Percentiles rank a stretch among this genome's conserved stretches.
phyloP scores from a whole-genome alignment of 1,139 yeast genomes.

The Suhomyces taliae region DNA sequence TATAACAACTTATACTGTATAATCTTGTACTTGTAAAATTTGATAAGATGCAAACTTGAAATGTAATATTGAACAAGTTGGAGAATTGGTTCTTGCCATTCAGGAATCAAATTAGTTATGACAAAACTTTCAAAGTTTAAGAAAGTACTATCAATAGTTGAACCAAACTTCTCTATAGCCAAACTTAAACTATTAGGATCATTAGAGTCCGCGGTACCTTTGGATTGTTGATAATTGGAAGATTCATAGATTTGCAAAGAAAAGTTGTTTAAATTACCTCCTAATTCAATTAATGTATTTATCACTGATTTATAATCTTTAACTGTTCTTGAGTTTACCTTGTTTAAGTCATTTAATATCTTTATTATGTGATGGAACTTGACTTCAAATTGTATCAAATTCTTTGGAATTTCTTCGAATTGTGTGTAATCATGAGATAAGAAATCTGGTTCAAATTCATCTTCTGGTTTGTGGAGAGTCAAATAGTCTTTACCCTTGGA shows the following conservation, averaged over 20 bases:
- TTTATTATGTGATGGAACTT: slow-evolving; percentile 37
- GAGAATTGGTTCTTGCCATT: slow-evolving; percentile 49
- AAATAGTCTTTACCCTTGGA: slow-evolving; percentile 23
- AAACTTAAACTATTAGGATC: slow-evolving; percentile 30
- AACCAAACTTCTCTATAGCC: slow-evolving; percentile 46
- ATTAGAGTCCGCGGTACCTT: slow-evolving; percentile 3
- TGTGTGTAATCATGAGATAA: slow-evolving; percentile 9
- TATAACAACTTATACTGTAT: slow-evolving; percentile 44
- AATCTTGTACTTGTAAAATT: slow-evolving; percentile 48
- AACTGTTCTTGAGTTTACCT: slow-evolving; percentile 32
- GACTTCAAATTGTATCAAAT: slow-evolving; percentile 36
- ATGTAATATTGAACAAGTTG: slow-evolving; percentile 43
- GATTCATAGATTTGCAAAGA: slow-evolving; percentile 44
- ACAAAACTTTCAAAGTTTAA: slow-evolving; percentile 43
- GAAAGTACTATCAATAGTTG: slow-evolving; percentile 44
- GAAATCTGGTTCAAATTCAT: slow-evolving; percentile 9
- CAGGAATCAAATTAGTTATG: slow-evolving; percentile 35
- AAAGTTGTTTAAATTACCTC: slow-evolving; percentile 49
- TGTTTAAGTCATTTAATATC: slow-evolving; percentile 34
- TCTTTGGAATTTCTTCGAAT: slow-evolving; percentile 33
- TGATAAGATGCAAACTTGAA: slow-evolving; percentile 39
- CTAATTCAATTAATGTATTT: slow-evolving; percentile 40
- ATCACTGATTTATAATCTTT: slow-evolving; percentile 33
- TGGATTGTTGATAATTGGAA: slow-evolving; percentile 11
- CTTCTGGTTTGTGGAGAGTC: slow-evolving; percentile 8